Conservation (phyloP, 1,284 basidiomycete genomes). For the Athelia sp. region DNA sequence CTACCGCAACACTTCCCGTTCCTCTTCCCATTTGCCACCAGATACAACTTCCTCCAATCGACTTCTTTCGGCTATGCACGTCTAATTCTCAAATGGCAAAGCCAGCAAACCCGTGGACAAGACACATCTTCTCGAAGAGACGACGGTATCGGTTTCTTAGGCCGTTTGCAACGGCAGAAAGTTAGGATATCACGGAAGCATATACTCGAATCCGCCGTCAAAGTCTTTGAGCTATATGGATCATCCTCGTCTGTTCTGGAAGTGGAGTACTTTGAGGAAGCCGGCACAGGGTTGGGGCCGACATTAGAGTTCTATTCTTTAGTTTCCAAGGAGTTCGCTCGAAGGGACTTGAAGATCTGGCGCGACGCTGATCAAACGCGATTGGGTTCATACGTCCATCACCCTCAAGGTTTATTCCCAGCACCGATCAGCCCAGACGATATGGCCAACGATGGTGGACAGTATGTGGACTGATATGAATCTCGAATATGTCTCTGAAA, state of each 20-base stretch:
- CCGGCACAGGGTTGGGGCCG: conserved; percentile 95
- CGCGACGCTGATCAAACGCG: conserved; percentile 73
- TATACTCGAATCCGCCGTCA: conserved; percentile 94
- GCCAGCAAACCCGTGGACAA: conserved; percentile 70
- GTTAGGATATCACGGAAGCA: conserved; percentile 94
- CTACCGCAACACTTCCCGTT: conserved; percentile 95
- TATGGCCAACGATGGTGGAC: conserved; percentile 61
- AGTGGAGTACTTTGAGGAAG: conserved; percentile 99
- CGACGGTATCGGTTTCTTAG: conserved; percentile 88
- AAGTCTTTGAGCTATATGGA: conserved; percentile 97
- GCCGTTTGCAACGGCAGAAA: conserved; percentile 91
- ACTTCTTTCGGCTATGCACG: conserved; percentile 97
- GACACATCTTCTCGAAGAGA: conserved; percentile 70
- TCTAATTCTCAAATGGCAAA: conserved; percentile 87
- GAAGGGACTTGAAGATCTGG: conserved; percentile 87
- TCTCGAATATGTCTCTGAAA: conserved; percentile 3
- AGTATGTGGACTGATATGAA: conserved; percentile 39
- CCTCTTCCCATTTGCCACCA: conserved; percentile 96
- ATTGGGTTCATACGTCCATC: conserved; percentile 67
- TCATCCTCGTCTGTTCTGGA: conserved; percentile 91
- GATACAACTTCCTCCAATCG: conserved; percentile 95
- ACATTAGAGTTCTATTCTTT: conserved; percentile 98
- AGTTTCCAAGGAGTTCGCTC: conserved; percentile 90
- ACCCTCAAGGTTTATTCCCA: conserved; percentile 87
- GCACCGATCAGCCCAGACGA: conserved; percentile 71